phyloP scores from a whole-genome alignment of 164 flowering plant genomes.

The Umbilicus rupestris region DNA sequence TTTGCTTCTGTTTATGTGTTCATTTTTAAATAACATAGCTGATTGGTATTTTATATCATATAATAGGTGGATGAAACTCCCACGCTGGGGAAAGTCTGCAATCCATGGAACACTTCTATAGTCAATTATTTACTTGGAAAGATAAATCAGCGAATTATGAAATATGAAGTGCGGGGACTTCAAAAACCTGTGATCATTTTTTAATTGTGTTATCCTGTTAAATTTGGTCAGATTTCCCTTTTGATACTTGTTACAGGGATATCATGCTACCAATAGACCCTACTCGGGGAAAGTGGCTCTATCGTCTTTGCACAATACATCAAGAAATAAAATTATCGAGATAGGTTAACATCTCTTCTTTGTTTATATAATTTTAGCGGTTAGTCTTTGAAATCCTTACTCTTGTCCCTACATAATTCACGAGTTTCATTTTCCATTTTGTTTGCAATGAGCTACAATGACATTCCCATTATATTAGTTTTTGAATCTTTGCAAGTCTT shows the following conservation, averaged over 20 bases:
- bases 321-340: slow-evolving; percentile 65
- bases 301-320: slow-evolving; percentile 42
- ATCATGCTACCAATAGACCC: slow-evolving; percentile 40
- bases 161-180: slow-evolving; percentile 52
- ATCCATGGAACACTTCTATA: slow-evolving; percentile 73
- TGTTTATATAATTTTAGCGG: not conserved
- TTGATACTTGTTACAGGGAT: slow-evolving; percentile 51
- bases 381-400: not conserved
- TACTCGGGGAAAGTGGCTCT: slow-evolving; percentile 52
- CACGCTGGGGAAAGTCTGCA: slow-evolving; percentile 18
- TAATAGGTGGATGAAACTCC: slow-evolving; percentile 21
- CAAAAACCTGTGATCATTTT: slow-evolving; percentile 2
- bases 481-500: not conserved
- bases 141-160: slow-evolving; percentile 35
- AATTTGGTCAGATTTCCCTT: not conserved
- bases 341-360: slow-evolving; percentile 36
- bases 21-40: no score
- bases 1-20: not conserved
- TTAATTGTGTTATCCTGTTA: not conserved
- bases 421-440: not conserved
- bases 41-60: slow-evolving; percentile 9
- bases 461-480: not conserved
- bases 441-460: not conserved
- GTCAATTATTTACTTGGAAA: slow-evolving; percentile 35
- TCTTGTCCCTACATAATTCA: not conserved